These are phyloP conservation scores for Laetiporus sulphureus DNA, from an alignment of 1,284 basidiomycete genomes.

Conservation along the genomic window DNA sequence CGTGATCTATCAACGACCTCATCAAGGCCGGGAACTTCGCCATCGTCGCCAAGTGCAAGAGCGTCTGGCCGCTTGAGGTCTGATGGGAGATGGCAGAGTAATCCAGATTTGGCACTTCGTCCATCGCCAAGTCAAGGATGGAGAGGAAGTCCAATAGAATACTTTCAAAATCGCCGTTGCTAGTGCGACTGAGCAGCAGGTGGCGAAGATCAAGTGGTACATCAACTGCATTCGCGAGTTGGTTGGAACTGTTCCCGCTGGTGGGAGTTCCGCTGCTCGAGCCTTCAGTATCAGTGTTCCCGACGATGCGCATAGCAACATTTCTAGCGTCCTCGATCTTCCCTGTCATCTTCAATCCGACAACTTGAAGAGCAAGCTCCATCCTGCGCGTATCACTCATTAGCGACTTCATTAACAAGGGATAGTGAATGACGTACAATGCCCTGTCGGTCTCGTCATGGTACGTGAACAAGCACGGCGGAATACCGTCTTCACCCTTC, in stretches of 20 bases:
- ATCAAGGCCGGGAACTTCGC: conserved; percentile 75
- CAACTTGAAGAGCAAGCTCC: conserved; percentile 92
- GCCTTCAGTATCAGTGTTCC: conserved; percentile 47
- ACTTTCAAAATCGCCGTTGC: conserved; percentile 64
- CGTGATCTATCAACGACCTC: conserved; percentile 65
- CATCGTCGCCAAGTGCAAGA: conserved; percentile 85
- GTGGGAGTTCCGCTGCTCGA: conserved; percentile 28
- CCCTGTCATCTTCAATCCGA: conserved; percentile 94
- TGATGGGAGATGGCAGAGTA: conserved; percentile 56
- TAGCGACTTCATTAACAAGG: conserved; percentile 6
- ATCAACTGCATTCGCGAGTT: conserved; percentile 36
- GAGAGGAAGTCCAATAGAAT: conserved; percentile 77
- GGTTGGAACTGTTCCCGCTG: conserved; percentile 48
- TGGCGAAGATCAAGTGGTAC: conserved; percentile 44
- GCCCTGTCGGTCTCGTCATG: conserved; percentile 86
- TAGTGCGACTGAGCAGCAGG: conserved; percentile 44
- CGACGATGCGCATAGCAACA: conserved; percentile 82
- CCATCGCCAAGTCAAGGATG: conserved; percentile 56
- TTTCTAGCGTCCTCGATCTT: conserved; percentile 90
- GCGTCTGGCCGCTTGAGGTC: conserved; percentile 68
- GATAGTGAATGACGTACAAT: conserved; percentile 47
- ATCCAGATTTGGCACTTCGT: conserved; percentile 27
- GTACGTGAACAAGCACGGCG: conserved; percentile 77
- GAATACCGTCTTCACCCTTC: conserved; percentile 47
- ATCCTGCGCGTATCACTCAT: conserved; percentile 45